Base-by-base conservation (phyloP, 192 early-diverging fungal species). In the Gaertneriomyces semiglobifer region DNA sequence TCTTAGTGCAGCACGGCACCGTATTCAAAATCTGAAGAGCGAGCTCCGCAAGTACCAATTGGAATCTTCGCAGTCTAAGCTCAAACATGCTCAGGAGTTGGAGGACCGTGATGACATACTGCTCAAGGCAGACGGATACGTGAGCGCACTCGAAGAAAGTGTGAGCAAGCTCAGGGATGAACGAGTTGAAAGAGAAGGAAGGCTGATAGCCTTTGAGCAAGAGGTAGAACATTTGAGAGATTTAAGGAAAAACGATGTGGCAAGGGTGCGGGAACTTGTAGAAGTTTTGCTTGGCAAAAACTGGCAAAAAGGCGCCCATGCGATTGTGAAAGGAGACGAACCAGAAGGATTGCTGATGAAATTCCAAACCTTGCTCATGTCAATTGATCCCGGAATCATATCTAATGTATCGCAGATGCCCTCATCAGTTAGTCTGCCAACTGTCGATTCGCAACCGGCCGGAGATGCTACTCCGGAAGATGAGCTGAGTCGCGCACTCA, bases 1-100 rank as follows among this genome's bases (percentile, higher is more conserved):
- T 18, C 20, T 66, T 20, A 16, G 44, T 33, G 65, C 65, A 8
- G 65, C 65, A 7, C 56, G 58, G 56, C 6, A 66, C 14, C 53
- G 65, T 10, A 44, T 66, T 12, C 65, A 66, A 14, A 25, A 58
- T 10, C 55, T 66, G 43, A 66, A 66, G 48, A 44, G 6, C 6
- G 25, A 33, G 25, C 25, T 33, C 18, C 55, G n/a, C 20, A 38
- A n/a, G 42, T 42, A 44, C 6, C 33, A 19, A 43, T 66, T 7
- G 47, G 58, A 45, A 25, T 56, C 7, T 11, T 19, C 14, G 39
- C 42, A 18, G 43, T 5, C 39, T 14, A 19, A n/a, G 51, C 54
- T 8, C 51, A 53, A 39, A 14, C 25, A 33, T 33, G 25, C 25
- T 2, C 0, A 4, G 33, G 20, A 39, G 38, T 38, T 57, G 33